phyloP scores from a whole-genome alignment of 306 rosid genomes.

The Rubus idaeus region DNA sequence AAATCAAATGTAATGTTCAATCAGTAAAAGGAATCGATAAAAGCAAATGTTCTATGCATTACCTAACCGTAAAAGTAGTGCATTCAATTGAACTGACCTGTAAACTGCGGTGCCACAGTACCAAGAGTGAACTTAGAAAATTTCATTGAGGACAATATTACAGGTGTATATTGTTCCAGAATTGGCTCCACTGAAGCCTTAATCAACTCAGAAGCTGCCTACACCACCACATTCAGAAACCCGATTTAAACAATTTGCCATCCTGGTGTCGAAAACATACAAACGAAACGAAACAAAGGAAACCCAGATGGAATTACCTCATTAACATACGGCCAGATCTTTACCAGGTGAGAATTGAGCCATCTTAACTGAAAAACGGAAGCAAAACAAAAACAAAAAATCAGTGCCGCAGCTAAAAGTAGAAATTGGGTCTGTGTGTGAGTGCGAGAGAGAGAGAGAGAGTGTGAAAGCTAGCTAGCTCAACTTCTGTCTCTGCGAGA shows the following conservation, averaged over 20 bases:
- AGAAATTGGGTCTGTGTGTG: not conserved
- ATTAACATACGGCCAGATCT: constrained; percentile 95
- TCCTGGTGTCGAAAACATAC: not conserved
- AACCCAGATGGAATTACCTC: constrained; percentile 47
- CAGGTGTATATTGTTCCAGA: constrained; percentile 78
- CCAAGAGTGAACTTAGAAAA: constrained; percentile 96
- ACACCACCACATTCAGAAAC: constrained; percentile 6
- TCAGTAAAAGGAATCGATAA: not conserved
- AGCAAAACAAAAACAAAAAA: not conserved
- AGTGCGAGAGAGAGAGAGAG: not conserved
- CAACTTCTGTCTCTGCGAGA: constrained; percentile 77
- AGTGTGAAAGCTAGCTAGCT: constrained; percentile 25
- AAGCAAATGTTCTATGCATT: not conserved
- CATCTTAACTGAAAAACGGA: constrained; percentile 60
- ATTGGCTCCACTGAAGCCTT: constrained; percentile 74
- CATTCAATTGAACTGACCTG: constrained; percentile 54
- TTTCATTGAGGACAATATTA: constrained; percentile 63
- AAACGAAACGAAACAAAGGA: not conserved
- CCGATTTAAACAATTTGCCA: not conserved
- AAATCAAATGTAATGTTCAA: not conserved
- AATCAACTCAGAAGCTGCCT: constrained; percentile 99
- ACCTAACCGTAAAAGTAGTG: not conserved
- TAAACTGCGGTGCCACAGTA: constrained; percentile 90
- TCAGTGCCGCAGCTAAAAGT: constrained; percentile 8
- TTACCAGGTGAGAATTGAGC: constrained; percentile 75